Base-by-base conservation (phyloP, 2,329 filamentous ascomycete genomes). In the Coniella lustricola region DNA sequence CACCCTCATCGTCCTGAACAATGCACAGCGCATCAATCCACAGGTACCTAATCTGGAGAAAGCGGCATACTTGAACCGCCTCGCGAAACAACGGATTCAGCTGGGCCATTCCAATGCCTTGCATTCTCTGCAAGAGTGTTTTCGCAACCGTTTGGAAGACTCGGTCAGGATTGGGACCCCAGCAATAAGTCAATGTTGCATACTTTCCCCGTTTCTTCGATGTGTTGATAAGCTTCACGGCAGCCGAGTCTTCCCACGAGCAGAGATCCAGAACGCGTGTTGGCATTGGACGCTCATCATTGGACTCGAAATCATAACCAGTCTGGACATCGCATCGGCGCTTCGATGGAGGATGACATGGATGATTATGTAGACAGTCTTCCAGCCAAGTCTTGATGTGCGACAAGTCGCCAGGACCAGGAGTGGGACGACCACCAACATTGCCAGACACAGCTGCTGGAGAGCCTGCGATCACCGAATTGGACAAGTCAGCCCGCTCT, bases 11-110 rank as follows among this genome's bases (percentile, higher is more conserved):
- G 34, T 47, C 29, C 10, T 47, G 29, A 12, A 18, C 12, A n/a
- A 47, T 47, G n/a, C 44, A 46, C 3, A 34, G 25, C 5, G 44
- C 35, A 18, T 46, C 36, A 2, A 39, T 46, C 36, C 36, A 46
- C 7, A 46, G 9, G 17, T 46, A 46, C 12, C n/a, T 22, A 1
- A 46, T 46, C 9, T 18, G 22, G 9, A 46, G 35, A n/a, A 17
- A 38, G 12, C 31, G 18, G 4, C 14, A 8, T 3, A 46, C 44
- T 7, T 10, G 9, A 4, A 33, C 31, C 1, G 25, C 44, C 13
- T 46, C 44, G 7, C 35, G 25, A 4, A 46, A 46, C 8, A 32
- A 16, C 8, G 36, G 22, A 3, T 18, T 18, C n/a, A 46, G 36
- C 17, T 22, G 29, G 3, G 7, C 3, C 4, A 40, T 8, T 1